phyloP scores from a whole-genome alignment of 1,139 yeast species.

The Sugiyamaella grinbergsii region DNA sequence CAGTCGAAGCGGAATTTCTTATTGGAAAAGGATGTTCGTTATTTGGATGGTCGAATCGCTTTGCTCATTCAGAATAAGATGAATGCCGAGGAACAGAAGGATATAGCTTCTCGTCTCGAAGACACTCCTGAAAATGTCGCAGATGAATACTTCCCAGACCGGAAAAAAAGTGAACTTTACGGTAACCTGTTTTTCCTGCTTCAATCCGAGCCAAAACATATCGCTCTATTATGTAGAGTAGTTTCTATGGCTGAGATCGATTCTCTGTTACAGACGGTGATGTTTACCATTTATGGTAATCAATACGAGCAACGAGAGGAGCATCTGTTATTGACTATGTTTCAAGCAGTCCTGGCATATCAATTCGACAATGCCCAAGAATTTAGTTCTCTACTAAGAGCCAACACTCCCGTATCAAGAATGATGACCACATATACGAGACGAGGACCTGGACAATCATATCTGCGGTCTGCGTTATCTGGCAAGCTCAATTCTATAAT shows the following conservation, averaged over 20 bases:
- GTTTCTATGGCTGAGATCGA: constrained; percentile 48
- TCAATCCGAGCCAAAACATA: constrained; percentile 47
- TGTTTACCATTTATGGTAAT: constrained; percentile 50
- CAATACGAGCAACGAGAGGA: constrained; percentile 50
- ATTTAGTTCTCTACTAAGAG: constrained; percentile 44
- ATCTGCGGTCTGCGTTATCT: constrained; percentile 43
- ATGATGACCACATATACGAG: constrained; percentile 50
- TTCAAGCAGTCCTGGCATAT: constrained; percentile 45
- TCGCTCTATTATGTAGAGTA: constrained; percentile 43
- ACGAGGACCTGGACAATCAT: constrained; percentile 49
- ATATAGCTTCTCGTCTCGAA: constrained; percentile 41
- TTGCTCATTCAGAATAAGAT: constrained; percentile 47
- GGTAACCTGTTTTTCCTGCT: constrained; percentile 46
- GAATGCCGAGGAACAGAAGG: constrained; percentile 45
- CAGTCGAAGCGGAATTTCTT: constrained; percentile 46
- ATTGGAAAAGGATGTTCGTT: constrained; percentile 47
- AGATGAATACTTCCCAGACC: constrained; percentile 36
- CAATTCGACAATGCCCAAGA: constrained; percentile 47
- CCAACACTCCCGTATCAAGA: constrained; percentile 48
- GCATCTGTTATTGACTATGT: constrained; percentile 45
- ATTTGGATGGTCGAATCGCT: constrained; percentile 47
- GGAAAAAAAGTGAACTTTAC: constrained; percentile 41
- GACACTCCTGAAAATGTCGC: constrained; percentile 22
- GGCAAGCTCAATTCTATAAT: constrained; percentile 41
- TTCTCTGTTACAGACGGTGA: constrained; percentile 46